Evolutionary conservation across 768 basidiomycete genomes (phyloP).

Genomic region (Pleurotus pulmonarius): DNA sequence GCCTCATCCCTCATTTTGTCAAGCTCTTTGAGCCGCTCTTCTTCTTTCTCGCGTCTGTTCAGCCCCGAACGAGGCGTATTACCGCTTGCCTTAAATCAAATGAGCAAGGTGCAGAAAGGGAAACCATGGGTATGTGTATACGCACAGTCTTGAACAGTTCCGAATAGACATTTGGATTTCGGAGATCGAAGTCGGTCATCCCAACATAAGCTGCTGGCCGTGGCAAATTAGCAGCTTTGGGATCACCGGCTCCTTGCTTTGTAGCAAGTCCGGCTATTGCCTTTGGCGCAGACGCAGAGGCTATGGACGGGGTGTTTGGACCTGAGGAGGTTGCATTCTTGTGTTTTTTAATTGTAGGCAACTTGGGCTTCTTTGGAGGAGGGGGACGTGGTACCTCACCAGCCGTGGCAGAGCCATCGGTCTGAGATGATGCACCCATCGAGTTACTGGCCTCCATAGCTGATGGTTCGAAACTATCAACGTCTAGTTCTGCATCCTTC

Average conservation of each 20-base stretch:
- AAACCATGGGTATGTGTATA: constrained; percentile 5
- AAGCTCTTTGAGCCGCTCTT: constrained; percentile 65
- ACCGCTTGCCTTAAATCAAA: constrained; percentile 31
- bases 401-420: constrained; percentile 5
- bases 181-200: constrained; percentile 59
- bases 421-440: constrained; percentile 18
- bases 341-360: constrained; percentile 68
- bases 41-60: constrained; percentile 50
- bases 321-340: constrained; percentile 27
- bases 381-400: constrained; percentile 31
- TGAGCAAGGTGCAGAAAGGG: neutral
- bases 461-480: constrained; percentile 22
- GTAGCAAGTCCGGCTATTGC: constrained; percentile 13
- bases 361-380: constrained; percentile 58
- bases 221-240: constrained; percentile 20
- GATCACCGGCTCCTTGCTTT: constrained; percentile 21
- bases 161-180: constrained; percentile 59
- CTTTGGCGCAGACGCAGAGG: constrained; percentile 18
- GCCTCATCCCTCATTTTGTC: constrained; percentile 70
- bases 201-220: constrained; percentile 38
- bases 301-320: constrained; percentile 18
- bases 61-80: constrained; percentile 41
- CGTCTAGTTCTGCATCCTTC: constrained; percentile 20
- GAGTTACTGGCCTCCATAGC: constrained; percentile 31
- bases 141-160: constrained; percentile 57